phyloP scores from a whole-genome alignment of 352 stramenopile genomes.

The Thalassiosira allenii region DNA sequence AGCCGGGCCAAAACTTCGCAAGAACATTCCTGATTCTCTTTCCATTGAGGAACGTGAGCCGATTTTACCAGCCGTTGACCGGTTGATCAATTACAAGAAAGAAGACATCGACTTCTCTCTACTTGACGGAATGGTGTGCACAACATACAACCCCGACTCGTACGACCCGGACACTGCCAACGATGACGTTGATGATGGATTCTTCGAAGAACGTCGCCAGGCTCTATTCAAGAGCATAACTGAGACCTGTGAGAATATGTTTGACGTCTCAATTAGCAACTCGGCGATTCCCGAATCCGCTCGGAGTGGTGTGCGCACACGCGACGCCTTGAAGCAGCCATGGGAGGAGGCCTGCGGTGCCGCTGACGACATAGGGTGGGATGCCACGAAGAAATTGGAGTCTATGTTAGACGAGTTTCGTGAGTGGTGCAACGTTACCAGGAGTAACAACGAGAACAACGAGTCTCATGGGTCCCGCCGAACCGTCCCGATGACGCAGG shows the following conservation, averaged over 20 bases:
- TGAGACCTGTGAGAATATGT: background rate
- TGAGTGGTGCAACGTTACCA: background rate
- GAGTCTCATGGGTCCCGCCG: background rate
- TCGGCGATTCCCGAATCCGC: background rate
- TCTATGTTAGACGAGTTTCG: background rate
- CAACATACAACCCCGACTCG: background rate
- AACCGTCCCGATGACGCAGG: background rate
- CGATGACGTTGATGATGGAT: background rate
- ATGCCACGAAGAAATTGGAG: background rate
- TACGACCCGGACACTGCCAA: background rate
- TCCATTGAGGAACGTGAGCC: background rate
- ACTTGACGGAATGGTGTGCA: background rate
- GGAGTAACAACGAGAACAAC: background rate
- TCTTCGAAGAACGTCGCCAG: background rate
- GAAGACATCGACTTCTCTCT: background rate
- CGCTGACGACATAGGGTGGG: background rate
- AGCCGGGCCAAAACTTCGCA: slow-evolving; percentile 2
- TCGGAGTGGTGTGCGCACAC: background rate
- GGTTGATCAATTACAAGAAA: slow-evolving; percentile 3
- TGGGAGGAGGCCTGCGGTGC: background rate
- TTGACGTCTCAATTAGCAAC: background rate
- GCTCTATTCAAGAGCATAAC: background rate
- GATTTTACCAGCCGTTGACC: background rate
- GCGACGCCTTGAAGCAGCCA: background rate
- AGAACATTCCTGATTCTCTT: background rate